Base-by-base conservation (phyloP, 106 monocot genomes). In the Dactylorhiza incarnata region DNA sequence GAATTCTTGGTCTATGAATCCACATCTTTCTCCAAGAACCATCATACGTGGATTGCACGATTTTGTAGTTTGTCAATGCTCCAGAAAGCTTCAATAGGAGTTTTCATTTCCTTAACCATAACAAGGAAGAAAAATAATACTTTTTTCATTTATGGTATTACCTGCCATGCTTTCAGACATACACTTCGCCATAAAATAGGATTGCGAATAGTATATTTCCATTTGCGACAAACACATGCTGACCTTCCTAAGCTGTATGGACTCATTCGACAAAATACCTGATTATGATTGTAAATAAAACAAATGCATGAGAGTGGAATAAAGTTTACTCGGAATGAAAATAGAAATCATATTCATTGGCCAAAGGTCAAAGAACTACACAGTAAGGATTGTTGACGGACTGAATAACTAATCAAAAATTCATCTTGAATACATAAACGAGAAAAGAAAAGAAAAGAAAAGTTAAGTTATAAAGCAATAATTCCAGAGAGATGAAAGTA, bases 11-110 rank as follows among this genome's bases (percentile, higher is more conserved):
- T 73, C 97, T 94, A 23, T 73, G 78, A 63, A 86, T 61, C 91
- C 91, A 99, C 97, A 99, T 99, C 84, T 89, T 99, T 79, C 88
- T 91, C 97, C 97, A 99, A 66, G 97, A 99, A 73, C 89, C 86
- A 11, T 88, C 89, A 83, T 86, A 99, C 69, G 79, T 23, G n/a
- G 88, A 86, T 68, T 79, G 84, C 15, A 91, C 80, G 10, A 89
- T 69, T 68, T 76, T 78, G 78, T 83, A 86, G 78, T 99, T 99
- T 63, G 83, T 68, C 56, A 86, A 49, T 66, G 78, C 79, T 77
- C 97, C 97, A 85, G 77, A 82, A 16, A 82, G 77, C 97, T 99
- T 76, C 73, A 88, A 23, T 84, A 48, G 24, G 8, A 78, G 22
- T 45, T 13, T 20, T 53, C 8, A 48, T 79, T 50, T 74, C 70